Base-by-base conservation (phyloP, 2,329 filamentous ascomycete species). In the Ramichloridium luteum region DNA sequence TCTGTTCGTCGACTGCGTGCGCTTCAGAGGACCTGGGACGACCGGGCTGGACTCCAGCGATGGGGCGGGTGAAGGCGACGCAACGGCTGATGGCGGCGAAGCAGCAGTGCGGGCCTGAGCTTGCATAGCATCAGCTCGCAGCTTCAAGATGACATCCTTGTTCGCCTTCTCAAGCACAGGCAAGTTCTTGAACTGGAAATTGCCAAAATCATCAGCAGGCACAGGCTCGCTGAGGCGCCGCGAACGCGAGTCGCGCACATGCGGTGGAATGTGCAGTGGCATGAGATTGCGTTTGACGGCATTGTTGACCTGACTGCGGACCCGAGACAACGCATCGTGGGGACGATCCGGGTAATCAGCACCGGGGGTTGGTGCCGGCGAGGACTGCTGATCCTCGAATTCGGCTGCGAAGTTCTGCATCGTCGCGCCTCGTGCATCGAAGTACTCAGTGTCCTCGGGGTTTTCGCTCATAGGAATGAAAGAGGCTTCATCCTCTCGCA, bases 131-230 rank as follows among this genome's bases (percentile, higher is more conserved):
- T 96, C 86, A 13, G 86, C 84, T 8, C 86, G 77, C 35, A 98
- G 66, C 55, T 96, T 96, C 49, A 96, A 86, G 17, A 98, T 93
- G 16, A 96, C 85, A 49, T 98, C 90, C 54, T 98, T 98, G 59
- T 98, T 98, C 33, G 90, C 90, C 57, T 94, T 96, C 49, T 96
- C 90, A 12, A 98, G 67, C 13, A 96, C 88, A 0, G 88, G 86
- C 29, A 98, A 62, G 48, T 98, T 98, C 62, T 98, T 98, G 67
- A 93, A 98, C 23, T 84, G 75, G 57, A 98, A 98, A 40, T 75
- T 85, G 17, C 90, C 90, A 64, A 98, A 98, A 53, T 98, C 92
- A 55, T 98, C 90, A 1, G 78, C 70, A 17, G 75, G 72, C 11
- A 88, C 76, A 1, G 90, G 90, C 56, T 98, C 90, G 55, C 88